Conservation (phyloP, 805 yeast species). For the Priceomyces haplophilus region DNA sequence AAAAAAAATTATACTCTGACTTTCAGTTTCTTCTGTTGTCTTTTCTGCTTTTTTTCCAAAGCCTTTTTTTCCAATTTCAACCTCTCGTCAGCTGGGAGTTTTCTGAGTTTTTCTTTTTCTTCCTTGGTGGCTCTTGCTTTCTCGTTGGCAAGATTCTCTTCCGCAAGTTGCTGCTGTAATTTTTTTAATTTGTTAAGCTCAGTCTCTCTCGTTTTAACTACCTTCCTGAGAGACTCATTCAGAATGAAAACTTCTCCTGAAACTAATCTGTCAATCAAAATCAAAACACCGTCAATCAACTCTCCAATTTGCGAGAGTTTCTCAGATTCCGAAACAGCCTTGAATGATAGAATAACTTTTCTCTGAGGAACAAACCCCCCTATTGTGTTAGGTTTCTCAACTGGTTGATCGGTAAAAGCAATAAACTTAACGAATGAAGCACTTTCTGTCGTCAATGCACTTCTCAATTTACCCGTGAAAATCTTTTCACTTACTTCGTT, state of each 20-base stretch:
- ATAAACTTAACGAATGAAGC: conserved; percentile 57
- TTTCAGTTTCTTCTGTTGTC: conserved; percentile 62
- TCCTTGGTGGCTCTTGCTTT: conserved; percentile 67
- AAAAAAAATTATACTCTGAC: conserved; percentile 34
- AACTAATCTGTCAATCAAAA: conserved; percentile 57
- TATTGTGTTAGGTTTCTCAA: conserved; percentile 62
- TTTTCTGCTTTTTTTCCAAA: conserved; percentile 77
- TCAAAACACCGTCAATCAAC: conserved; percentile 55
- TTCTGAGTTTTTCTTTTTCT: conserved; percentile 55
- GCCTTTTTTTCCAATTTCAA: conserved; percentile 75
- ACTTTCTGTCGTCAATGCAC: conserved; percentile 41
- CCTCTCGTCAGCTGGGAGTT: conserved; percentile 73
- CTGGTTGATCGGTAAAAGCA: conserved; percentile 81
- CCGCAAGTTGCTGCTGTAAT: conserved; percentile 58
- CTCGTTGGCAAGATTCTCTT: conserved; percentile 67
- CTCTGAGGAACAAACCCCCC: conserved; percentile 54
- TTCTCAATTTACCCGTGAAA: conserved; percentile 43
- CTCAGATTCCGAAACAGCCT: conserved; percentile 46
- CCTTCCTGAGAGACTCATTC: conserved; percentile 73
- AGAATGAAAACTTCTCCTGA: conserved; percentile 52
- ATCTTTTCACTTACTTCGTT: conserved; percentile 73
- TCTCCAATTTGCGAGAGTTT: conserved; percentile 50
- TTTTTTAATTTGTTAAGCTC: conserved; percentile 72
- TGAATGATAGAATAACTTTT: conserved; percentile 54
- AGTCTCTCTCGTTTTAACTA: conserved; percentile 70